Conservation (phyloP, 306 rosid species). For the Vachellia pachyceras region DNA sequence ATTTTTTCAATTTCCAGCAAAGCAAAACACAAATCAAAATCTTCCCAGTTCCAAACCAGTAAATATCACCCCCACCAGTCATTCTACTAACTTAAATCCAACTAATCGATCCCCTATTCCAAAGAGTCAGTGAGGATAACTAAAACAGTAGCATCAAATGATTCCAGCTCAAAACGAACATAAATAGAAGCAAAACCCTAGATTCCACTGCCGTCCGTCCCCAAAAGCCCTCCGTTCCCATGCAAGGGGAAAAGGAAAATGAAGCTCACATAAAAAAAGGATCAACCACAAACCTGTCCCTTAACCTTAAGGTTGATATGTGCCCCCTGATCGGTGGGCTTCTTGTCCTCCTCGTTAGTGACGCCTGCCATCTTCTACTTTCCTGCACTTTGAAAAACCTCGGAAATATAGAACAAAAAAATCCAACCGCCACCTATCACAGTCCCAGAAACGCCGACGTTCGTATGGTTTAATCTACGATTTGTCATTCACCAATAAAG, state of each 20-base stretch:
- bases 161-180: too few species aligned
- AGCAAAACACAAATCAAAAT: too few species aligned
- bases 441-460: not conserved
- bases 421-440: not conserved
- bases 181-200: too few species aligned
- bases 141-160: not conserved
- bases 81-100: not conserved
- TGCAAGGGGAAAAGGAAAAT: not conserved
- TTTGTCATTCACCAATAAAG: not conserved
- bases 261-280: not conserved
- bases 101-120: not conserved
- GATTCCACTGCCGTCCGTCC: not conserved
- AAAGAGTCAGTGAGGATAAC: not conserved
- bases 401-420: not conserved
- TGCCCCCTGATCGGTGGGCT: slow-evolving; percentile 65
- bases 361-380: slow-evolving; percentile 60
- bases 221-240: not conserved
- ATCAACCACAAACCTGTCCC: slow-evolving; percentile 63
- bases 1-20: too few species aligned
- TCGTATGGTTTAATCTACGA: not conserved
- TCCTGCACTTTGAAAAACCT: not conserved
- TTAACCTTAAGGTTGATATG: slow-evolving; percentile 90
- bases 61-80: too few species aligned
- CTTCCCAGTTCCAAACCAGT: too few species aligned
- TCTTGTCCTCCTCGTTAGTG: slow-evolving; percentile 66